A percentile compares a stretch with the other conserved stretches of the same genome.
phyloP scores from a whole-genome alignment of 2,329 filamentous ascomycete genomes.

The Calonectria fujianensis region DNA sequence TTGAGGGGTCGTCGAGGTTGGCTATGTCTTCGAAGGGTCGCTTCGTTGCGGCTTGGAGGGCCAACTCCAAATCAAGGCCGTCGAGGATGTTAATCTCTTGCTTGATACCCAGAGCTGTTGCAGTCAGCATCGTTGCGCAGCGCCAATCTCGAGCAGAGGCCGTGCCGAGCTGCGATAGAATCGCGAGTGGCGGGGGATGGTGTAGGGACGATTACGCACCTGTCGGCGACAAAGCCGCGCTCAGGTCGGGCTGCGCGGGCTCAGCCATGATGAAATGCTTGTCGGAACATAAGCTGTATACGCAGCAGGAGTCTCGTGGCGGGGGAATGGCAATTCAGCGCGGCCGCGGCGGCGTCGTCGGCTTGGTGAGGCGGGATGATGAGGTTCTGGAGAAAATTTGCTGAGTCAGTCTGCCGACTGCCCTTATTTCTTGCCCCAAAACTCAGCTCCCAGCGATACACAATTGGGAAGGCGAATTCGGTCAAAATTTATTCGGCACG shows the following conservation, averaged over 20 bases:
- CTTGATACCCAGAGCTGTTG: constrained; percentile 60
- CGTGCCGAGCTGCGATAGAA: constrained; percentile 33
- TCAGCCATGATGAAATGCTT: constrained; percentile 64
- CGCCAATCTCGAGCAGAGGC: constrained; percentile 37
- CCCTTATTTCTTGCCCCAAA: constrained; percentile 65
- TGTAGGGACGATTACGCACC: constrained; percentile 56
- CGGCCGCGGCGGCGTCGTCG: constrained; percentile 45
- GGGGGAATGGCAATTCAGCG: constrained; percentile 47
- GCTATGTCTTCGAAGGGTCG: constrained; percentile 60
- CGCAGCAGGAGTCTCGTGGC: constrained; percentile 48
- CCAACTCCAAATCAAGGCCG: constrained; percentile 59
- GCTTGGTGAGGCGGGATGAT: constrained; percentile 54
- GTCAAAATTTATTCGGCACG: constrained; percentile 48
- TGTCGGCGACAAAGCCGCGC: constrained; percentile 59
- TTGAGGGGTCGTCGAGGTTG: constrained; percentile 56
- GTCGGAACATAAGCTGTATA: constrained; percentile 51
- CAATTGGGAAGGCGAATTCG: constrained; percentile 57
- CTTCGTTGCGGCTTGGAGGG: constrained; percentile 62
- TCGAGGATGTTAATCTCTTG: constrained; percentile 62
- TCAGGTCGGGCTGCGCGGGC: constrained; percentile 61
- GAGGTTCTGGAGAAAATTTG: constrained; percentile 65
- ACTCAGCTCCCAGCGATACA: constrained; percentile 62
- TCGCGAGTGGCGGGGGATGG: constrained; percentile 38
- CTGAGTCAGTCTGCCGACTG: constrained; percentile 62
- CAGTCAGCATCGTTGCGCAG: constrained; percentile 51